Conservation (phyloP, 2,329 filamentous ascomycete species). For the Aspergillus melleus region DNA sequence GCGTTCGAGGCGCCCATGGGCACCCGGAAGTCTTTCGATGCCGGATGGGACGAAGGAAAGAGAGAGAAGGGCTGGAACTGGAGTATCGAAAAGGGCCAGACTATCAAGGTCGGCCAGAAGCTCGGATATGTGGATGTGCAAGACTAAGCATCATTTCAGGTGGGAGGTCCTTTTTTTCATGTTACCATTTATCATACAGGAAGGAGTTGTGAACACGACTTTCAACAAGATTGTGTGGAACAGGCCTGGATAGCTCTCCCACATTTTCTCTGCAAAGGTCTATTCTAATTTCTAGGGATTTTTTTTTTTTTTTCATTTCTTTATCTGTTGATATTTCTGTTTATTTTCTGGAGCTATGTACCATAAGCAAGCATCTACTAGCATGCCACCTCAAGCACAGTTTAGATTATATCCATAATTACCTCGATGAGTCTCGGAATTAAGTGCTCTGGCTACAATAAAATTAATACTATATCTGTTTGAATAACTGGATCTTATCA, state of each 20-base stretch:
- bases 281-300: not conserved
- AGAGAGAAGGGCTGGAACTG: slow-evolving; percentile 75
- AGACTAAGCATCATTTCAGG: slow-evolving; percentile 8
- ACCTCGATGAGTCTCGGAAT: not conserved
- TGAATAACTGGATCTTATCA: not conserved
- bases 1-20: slow-evolving; percentile 91
- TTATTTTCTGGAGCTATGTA: not conserved
- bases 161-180: not conserved
- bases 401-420: not conserved
- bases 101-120: slow-evolving; percentile 83
- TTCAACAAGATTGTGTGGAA: not conserved
- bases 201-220: not conserved
- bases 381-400: not conserved
- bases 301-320: not conserved
- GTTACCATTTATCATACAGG: not conserved
- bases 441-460: not conserved
- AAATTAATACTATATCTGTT: not conserved
- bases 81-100: slow-evolving; percentile 83
- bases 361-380: not conserved
- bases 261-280: not conserved
- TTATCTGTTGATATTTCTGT: not conserved
- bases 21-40: slow-evolving; percentile 56
- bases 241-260: not conserved
- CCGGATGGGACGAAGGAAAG: slow-evolving; percentile 58
- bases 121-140: slow-evolving; percentile 66